These are phyloP conservation scores for Citrus sp. DNA, from an alignment of 345 rosid genomes.

Conservation along the genomic window DNA sequence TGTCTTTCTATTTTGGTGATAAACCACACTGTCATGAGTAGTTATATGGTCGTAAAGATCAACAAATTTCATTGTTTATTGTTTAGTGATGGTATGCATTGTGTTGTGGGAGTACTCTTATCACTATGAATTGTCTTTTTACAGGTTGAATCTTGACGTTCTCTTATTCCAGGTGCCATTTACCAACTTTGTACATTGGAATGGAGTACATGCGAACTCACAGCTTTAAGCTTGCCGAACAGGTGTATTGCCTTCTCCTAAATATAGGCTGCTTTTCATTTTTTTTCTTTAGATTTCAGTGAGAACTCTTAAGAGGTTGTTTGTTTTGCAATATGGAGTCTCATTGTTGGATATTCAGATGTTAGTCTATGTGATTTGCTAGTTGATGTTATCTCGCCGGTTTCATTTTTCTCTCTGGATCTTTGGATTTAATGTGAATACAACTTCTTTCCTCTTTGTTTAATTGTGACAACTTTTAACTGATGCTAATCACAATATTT, in stretches of 20 bases:
- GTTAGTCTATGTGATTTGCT: not conserved
- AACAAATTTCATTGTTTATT: not conserved
- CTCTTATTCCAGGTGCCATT: conserved; percentile 95
- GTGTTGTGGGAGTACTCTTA: conserved; percentile 44
- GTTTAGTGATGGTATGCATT: conserved; percentile 13
- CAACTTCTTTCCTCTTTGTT: not conserved
- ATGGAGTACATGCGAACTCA: conserved; percentile 99
- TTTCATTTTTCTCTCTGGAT: not conserved
- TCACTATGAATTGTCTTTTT: conserved; percentile 48
- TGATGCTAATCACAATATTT: not conserved
- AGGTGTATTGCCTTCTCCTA: conserved; percentile 46
- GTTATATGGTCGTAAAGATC: not conserved
- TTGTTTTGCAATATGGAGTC: not conserved
- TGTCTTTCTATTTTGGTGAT: conserved; percentile 1
- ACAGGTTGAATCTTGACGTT: conserved; percentile 75
- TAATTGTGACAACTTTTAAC: not conserved
- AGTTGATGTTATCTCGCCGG: not conserved
- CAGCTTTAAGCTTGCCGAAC: conserved; percentile 96
- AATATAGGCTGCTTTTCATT: not conserved
- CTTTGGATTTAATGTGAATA: not conserved
- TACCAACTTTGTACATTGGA: conserved; percentile 92
- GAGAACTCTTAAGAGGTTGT: not conserved
- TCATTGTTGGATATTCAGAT: not conserved
- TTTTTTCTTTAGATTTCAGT: not conserved
- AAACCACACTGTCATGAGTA: not conserved